Conservation (phyloP, 345 rosid genomes). For the Turritis glabra region DNA sequence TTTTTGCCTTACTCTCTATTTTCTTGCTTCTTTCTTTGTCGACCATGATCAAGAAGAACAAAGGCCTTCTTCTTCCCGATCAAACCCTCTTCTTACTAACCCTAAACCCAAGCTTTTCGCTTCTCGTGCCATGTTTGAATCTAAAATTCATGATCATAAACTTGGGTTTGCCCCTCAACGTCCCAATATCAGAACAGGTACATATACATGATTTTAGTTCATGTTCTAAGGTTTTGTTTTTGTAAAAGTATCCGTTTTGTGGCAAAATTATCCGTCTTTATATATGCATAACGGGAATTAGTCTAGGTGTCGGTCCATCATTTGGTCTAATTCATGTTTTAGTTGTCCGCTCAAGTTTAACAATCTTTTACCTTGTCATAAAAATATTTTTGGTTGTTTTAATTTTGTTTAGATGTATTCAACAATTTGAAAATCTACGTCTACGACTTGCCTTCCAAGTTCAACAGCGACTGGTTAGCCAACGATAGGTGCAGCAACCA, state of each 20-base stretch:
- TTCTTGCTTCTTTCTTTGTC: constrained; percentile 66
- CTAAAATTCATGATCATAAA: constrained; percentile 30
- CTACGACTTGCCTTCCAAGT: constrained; percentile 77
- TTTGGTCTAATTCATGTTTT: not conserved
- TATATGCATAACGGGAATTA: not conserved
- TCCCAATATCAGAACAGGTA: constrained; percentile 45
- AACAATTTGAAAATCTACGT: constrained; percentile 73
- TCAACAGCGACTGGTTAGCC: constrained; percentile 74
- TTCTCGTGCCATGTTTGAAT: constrained; percentile 74
- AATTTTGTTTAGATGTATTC: constrained; percentile 37
- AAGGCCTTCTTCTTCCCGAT: constrained; percentile 39
- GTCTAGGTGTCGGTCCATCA: not conserved
- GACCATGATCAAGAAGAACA: constrained; percentile 53
- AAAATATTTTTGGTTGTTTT: not conserved
- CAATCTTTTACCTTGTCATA: not conserved
- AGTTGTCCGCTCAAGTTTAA: too few relatives aligned
- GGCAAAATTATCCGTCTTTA: too few relatives aligned
- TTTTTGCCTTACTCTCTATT: constrained; percentile 69
- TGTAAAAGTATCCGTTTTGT: too few relatives aligned
- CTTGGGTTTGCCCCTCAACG: constrained; percentile 31
- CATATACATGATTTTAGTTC: too few relatives aligned
- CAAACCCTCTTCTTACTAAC: constrained; percentile 39
- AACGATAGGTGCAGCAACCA: constrained; percentile 83
- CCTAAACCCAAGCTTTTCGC: constrained; percentile 43
- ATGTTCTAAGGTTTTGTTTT: too few relatives aligned